phyloP scores from a whole-genome alignment of 768 basidiomycete species.

The Hydnum rufescens region DNA sequence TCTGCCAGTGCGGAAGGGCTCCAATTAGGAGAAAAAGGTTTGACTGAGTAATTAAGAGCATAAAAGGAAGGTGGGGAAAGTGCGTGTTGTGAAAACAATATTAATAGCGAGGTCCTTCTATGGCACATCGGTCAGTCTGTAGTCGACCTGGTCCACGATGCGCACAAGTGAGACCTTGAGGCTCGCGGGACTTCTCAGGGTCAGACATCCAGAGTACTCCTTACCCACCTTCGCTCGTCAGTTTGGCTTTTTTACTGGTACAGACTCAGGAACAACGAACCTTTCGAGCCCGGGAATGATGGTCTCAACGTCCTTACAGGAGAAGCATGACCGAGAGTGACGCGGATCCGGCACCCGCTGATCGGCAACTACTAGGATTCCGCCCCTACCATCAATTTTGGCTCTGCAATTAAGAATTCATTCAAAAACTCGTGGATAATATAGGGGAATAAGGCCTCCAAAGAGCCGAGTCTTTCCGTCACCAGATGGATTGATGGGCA shows the following conservation, averaged over 20 bases:
- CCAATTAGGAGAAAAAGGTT: slow-evolving; percentile 33
- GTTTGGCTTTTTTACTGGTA: slow-evolving; percentile 15
- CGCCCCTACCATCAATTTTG: slow-evolving; percentile 28
- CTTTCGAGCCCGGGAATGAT: slow-evolving; percentile 38
- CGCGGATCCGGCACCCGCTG: slow-evolving; percentile 35
- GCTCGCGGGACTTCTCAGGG: slow-evolving; percentile 72
- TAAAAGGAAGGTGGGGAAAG: slow-evolving; percentile 7
- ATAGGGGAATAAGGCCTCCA: slow-evolving; percentile 22
- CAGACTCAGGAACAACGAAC: slow-evolving; percentile 11
- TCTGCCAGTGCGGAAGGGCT: slow-evolving; percentile 40
- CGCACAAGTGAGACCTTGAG: slow-evolving; percentile 78
- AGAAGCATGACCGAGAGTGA: slow-evolving; percentile 63
- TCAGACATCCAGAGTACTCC: slow-evolving; percentile 40
- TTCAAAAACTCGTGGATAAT: slow-evolving; percentile 52
- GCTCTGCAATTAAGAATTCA: too few relatives aligned
- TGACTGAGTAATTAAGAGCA: slow-evolving; percentile 1
- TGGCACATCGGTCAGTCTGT: slow-evolving; percentile 45
- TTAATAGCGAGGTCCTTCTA: slow-evolving; percentile 79
- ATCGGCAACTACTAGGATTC: slow-evolving; percentile 11
- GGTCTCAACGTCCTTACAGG: slow-evolving; percentile 43
- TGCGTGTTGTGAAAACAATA: slow-evolving; percentile 70
- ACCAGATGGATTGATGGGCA: slow-evolving; percentile 58
- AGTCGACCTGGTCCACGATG: slow-evolving; percentile 29
- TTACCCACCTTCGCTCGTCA: slow-evolving; percentile 52
- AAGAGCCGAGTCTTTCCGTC: slow-evolving; percentile 39